A percentile compares a stretch with the other conserved stretches of the same genome.
phyloP scores from a whole-genome alignment of 2,329 filamentous ascomycete genomes.

The Didymella lethalis region DNA sequence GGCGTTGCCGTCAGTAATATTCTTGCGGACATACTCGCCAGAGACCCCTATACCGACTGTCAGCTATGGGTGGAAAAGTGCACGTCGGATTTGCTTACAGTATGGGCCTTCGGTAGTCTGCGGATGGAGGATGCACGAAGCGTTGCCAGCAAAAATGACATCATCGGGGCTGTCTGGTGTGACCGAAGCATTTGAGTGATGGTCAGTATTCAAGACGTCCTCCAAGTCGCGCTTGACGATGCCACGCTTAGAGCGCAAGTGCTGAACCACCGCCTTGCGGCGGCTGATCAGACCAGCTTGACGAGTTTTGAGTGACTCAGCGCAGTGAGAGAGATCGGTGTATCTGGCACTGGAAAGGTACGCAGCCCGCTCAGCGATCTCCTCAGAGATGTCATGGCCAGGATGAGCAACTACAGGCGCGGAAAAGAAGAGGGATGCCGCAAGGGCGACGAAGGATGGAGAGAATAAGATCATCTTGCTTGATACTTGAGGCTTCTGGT shows the following conservation, averaged over 20 bases:
- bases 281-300: slow-evolving; percentile 46
- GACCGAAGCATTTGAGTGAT: slow-evolving; percentile 30
- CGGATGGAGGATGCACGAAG: slow-evolving; percentile 35
- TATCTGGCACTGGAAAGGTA: slow-evolving; percentile 41
- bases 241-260: slow-evolving; percentile 44
- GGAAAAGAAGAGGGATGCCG: slow-evolving; percentile 13
- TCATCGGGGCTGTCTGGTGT: slow-evolving; percentile 26
- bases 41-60: slow-evolving; percentile 20
- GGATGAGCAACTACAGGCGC: slow-evolving; percentile 18
- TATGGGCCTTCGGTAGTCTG: slow-evolving; percentile 38
- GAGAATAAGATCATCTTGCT: slow-evolving; percentile 19
- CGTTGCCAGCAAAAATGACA: slow-evolving; percentile 33
- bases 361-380: slow-evolving; percentile 29
- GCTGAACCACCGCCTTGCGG: slow-evolving; percentile 48
- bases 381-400: slow-evolving; percentile 22
- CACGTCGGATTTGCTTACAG: slow-evolving; percentile 17
- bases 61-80: neutral
- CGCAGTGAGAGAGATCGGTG: slow-evolving; percentile 50
- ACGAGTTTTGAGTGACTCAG: slow-evolving; percentile 48
- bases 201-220: slow-evolving; percentile 32
- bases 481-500: neutral
- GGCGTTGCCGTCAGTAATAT: slow-evolving; percentile 56
- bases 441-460: slow-evolving; percentile 16
- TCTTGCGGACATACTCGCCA: slow-evolving; percentile 58
- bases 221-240: slow-evolving; percentile 26